Conservation (phyloP, 495 filamentous ascomycete genomes). For the Immersiella caudata region DNA sequence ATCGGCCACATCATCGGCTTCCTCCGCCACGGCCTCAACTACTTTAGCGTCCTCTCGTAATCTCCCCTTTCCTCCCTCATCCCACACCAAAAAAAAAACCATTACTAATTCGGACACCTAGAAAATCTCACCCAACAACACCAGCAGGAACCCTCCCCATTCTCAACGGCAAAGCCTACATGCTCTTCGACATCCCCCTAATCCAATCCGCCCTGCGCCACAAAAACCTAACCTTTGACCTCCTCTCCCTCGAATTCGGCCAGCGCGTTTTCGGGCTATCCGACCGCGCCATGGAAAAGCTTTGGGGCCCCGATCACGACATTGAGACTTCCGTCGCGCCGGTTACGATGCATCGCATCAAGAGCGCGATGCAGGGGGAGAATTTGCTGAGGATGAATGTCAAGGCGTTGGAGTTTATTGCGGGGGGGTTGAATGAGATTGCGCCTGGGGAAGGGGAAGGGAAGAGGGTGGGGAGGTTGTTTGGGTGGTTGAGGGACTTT, state of each 20-base stretch:
- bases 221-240: conserved; percentile 15
- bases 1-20: conserved; percentile 14
- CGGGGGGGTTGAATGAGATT: conserved; percentile 8
- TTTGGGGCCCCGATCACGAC: background rate
- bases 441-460: background rate
- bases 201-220: conserved; percentile 11
- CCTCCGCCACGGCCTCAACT: background rate
- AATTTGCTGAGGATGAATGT: conserved; percentile 7
- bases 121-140: background rate
- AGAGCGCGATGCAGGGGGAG: conserved; percentile 1
- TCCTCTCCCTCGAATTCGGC: conserved; percentile 5
- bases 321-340: background rate
- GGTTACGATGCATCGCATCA: conserved; percentile 7
- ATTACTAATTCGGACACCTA: background rate
- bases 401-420: conserved; percentile 18
- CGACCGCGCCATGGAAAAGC: background rate
- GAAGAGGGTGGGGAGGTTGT: conserved; percentile 27
- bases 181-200: conserved; percentile 6
- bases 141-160: conserved; percentile 13
- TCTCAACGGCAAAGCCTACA: conserved; percentile 13
- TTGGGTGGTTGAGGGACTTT: conserved; percentile 34
- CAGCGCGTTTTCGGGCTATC: conserved; percentile 11
- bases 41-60: background rate
- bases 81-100: background rate
- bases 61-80: background rate